Evolutionary conservation across 305 asterid species (phyloP), one percentile per base, ranked within the genome.

Genomic region (Rubia balearica): DNA sequence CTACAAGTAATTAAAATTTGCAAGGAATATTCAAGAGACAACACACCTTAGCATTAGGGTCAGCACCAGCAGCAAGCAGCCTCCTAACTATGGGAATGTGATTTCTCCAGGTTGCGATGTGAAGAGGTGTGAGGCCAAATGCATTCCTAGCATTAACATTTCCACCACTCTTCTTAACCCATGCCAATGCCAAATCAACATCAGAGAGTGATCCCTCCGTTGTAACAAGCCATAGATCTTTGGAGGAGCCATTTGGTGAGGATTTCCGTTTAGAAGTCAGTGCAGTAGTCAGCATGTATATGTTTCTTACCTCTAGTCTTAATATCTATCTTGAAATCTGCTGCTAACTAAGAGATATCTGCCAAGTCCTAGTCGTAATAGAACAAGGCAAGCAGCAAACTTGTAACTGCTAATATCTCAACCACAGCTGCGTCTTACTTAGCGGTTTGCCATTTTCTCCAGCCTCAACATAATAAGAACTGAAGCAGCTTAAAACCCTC

Each of bases 31-130:
- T 41, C 74, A 76, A 84, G 72, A 78, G 77, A 59, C 71, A 83
- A 70, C 82, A 74, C 84, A 95, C 99, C 98, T 98, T 88, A 53
- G 94, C 96, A 85, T 95, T 86, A 74, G 98, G 96, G 84, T 92
- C 99, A 41, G 98, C 98, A 77, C 99, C 98, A 77, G 97, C 97
- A 78, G 86, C 96, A 81, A 95, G 96, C 70, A 95, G 88, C 83
- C 96, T 85, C 77, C 83, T 90, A 73, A 92, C 87, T 71, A 95
- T 81, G 67, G 97, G 98, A 71, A 82, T 70, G 71, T 95, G 90
- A 79, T 95, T 95, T 84, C 97, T 90, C 99, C 99, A 86, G 68
- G 96, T 90, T 51, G 99, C 98, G 53, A 88, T 84, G 80, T 95
- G 99, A 75, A 95, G 88, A 76, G 96, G 96, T 5, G 94, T 86